Evolutionary conservation across 1,139 yeast genomes (phyloP).

Genomic region (Protomyces macrosporus): DNA sequence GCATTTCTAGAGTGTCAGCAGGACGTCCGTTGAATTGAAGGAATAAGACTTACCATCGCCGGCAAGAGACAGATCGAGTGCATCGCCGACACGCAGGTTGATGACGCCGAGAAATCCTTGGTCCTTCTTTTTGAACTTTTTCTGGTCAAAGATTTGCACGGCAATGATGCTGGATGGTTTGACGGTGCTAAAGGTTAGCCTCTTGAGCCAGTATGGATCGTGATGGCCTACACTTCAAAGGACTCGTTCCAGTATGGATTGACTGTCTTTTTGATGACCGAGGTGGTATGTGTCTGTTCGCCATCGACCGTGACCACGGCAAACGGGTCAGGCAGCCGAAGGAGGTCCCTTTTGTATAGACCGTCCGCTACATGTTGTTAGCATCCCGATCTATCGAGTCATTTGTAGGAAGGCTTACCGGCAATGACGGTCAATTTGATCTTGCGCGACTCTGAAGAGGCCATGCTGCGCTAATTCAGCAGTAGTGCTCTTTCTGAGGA

Average conservation of each 20-base stretch:
- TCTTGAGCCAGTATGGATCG: not conserved
- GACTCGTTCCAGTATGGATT: constrained; percentile 98
- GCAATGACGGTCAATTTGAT: constrained; percentile 27
- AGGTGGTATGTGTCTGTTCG: constrained; percentile 88
- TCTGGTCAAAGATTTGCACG: constrained; percentile 92
- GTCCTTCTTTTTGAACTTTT: constrained; percentile 94
- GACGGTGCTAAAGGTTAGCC: constrained; percentile 45
- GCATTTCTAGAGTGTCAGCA: constrained; percentile 54
- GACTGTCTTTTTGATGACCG: constrained; percentile 86
- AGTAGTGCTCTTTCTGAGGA: too few species aligned
- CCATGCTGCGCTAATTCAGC: not conserved
- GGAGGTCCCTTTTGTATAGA: constrained; percentile 87
- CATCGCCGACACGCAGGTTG: constrained; percentile 84
- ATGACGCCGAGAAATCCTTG: constrained; percentile 98
- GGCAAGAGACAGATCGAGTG: constrained; percentile 61
- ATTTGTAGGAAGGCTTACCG: not conserved
- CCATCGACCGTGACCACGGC: constrained; percentile 97
- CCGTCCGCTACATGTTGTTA: constrained; percentile 61
- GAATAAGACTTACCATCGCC: constrained; percentile 37
- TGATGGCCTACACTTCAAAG: constrained; percentile 49
- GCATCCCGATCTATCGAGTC: not conserved
- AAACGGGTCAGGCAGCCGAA: constrained; percentile 90
- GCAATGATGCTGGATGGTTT: constrained; percentile 81
- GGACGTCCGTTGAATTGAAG: not conserved
- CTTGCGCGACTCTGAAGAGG: constrained; percentile 19